Conservation (phyloP, 345 rosid species). For the Brassica rapa region DNA sequence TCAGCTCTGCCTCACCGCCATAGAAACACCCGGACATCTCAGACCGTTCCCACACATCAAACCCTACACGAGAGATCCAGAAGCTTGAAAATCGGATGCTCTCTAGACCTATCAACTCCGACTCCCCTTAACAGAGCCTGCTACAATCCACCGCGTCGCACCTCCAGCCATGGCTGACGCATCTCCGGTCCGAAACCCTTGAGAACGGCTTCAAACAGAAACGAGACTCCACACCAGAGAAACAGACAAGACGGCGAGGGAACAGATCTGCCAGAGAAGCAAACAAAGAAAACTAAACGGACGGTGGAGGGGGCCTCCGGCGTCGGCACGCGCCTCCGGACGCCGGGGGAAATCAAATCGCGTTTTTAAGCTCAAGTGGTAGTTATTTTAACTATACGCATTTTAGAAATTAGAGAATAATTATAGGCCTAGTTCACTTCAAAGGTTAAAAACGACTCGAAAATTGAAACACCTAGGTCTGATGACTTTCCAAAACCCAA, state of each 20-base stretch:
- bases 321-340: neutral
- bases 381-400: neutral
- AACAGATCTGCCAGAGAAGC: neutral
- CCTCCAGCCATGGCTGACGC: neutral
- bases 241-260: neutral
- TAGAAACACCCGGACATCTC: neutral
- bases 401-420: neutral
- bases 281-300: neutral
- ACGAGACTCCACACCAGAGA: neutral
- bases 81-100: too few species aligned
- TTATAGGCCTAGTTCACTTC: neutral
- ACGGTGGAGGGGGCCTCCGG: neutral
- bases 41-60: too few species aligned
- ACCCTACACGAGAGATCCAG: too few species aligned
- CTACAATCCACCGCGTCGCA: neutral
- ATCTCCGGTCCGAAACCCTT: neutral
- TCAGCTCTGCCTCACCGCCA: neutral
- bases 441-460: neutral
- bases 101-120: too few species aligned
- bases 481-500: constrained; percentile 16
- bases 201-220: neutral
- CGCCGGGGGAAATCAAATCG: neutral
- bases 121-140: neutral
- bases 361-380: too few species aligned
- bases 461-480: constrained; percentile 23